Base-by-base conservation (phyloP, 176 grass and related monocot species). In the Oryza nivara region DNA sequence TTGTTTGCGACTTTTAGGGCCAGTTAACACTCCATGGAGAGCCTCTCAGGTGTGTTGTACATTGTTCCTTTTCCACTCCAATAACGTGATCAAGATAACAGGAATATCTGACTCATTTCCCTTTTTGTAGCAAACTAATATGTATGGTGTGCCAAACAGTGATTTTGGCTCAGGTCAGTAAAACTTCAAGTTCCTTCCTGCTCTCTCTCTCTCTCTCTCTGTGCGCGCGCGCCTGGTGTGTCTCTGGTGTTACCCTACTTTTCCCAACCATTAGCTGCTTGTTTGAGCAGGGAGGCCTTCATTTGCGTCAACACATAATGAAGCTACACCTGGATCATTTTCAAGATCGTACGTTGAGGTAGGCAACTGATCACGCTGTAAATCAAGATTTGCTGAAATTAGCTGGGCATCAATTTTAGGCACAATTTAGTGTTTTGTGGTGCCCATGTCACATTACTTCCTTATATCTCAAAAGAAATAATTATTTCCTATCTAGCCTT, bases 21-120 rank as follows among this genome's bases (percentile, higher is more conserved):
- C 85, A 78, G 71, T 79, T 79, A 96, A 88, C 84, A 86, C 60
- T 78, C 73, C 86, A 88, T 96, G 93, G 96, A 93, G 87, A 76
- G 68, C 72, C 48, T 70, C 93, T 85, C 91, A 95, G 93, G 96
- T 95, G 46, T 82, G 82, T 83, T 78, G 30, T 64, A 13, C 67
- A 61, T 17, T 74, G 45, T 36, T 46, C 34, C 45, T 70, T 8
- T 65, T 87, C n/a, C 22, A 16, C 9, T 38, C 11, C 22, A 47
- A 20, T 66, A n/a, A 56, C 56, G n/a, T 83, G 11, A 10, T 72
- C 52, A 36, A 74, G 47, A 26, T 25, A 41, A 41, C 11, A 63
- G 23, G 60, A 45, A 54, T 81, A 87, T 75, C 79, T 88, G 5
- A 85, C 25, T n/a, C 48, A 26, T 65, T 79, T 80, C 34, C 9